These are phyloP conservation scores for Alternaria brassicicola DNA, from an alignment of 2,329 filamentous ascomycete genomes.

Conservation along the genomic window DNA sequence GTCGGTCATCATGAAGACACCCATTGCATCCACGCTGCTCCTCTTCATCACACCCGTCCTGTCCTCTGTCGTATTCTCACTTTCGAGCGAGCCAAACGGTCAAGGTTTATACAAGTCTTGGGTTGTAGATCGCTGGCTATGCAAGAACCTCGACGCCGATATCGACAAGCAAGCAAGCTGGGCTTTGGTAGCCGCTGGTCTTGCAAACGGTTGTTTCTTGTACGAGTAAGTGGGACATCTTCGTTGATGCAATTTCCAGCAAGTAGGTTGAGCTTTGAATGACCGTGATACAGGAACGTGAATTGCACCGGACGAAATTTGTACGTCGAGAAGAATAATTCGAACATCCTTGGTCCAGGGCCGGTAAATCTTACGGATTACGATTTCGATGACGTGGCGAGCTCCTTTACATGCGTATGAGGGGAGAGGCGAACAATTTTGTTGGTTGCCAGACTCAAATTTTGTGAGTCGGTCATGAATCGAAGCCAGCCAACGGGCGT, in stretches of 20 bases:
- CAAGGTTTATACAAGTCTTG: slow-evolving; percentile 20
- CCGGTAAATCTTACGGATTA: slow-evolving; percentile 27
- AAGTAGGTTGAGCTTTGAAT: neutral
- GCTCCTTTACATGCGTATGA: slow-evolving; percentile 7
- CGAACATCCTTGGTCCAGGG: slow-evolving; percentile 24
- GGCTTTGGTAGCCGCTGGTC: slow-evolving; percentile 28
- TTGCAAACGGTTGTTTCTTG: slow-evolving; percentile 28
- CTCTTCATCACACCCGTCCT: slow-evolving; percentile 1
- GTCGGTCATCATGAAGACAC: neutral
- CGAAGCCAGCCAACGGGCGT: no score
- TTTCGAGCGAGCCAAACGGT: slow-evolving; percentile 21
- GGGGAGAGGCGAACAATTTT: no score
- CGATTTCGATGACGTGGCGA: slow-evolving; percentile 22
- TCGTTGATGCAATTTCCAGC: neutral
- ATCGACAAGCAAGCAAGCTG: slow-evolving; percentile 29
- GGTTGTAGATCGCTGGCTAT: slow-evolving; percentile 28
- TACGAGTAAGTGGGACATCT: slow-evolving; percentile 23
- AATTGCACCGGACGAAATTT: slow-evolving; percentile 21
- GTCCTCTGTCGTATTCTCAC: slow-evolving; percentile 22
- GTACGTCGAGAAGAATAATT: slow-evolving; percentile 30
- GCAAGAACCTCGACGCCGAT: slow-evolving; percentile 21
- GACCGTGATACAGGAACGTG: slow-evolving; percentile 11
- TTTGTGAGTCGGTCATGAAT: no score
- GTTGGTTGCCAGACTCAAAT: no score
- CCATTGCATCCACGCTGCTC: neutral